Conservation (phyloP, 2,329 filamentous ascomycete genomes). For the Cadophora gregata region DNA sequence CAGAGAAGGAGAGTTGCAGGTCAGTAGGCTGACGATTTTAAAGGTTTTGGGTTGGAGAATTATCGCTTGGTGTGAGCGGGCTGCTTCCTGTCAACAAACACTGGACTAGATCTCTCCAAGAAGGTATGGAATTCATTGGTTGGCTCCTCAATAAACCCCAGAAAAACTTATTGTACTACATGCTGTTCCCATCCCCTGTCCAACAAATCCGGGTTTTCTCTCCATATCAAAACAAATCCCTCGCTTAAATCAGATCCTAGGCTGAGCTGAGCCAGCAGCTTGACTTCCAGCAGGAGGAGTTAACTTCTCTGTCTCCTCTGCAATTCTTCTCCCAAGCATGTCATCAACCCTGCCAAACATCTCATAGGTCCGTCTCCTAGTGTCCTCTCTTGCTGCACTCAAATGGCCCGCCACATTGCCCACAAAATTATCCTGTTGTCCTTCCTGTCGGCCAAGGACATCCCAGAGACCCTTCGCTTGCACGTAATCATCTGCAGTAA, state of each 20-base stretch:
- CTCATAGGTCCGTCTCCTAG: conserved; percentile 67
- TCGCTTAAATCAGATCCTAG: neutral
- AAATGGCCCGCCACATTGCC: conserved; percentile 67
- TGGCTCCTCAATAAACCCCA: no score
- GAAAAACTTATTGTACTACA: no score
- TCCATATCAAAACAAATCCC: neutral
- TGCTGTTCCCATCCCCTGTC: no score
- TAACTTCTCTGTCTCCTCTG: conserved; percentile 59
- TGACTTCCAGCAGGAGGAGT: neutral
- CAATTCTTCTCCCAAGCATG: conserved; percentile 61
- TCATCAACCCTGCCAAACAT: conserved; percentile 68
- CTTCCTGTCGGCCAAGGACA: conserved; percentile 60
- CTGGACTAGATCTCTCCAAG: no score
- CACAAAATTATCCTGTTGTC: conserved; percentile 62
- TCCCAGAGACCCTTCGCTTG: conserved; percentile 65
- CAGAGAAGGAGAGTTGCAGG: no score
- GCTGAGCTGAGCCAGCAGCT: neutral
- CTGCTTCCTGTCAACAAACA: no score
- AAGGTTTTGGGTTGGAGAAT: no score
- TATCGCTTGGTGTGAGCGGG: no score
- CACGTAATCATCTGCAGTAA: conserved; percentile 43
- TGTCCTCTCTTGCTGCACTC: conserved; percentile 63
- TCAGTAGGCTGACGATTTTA: no score
- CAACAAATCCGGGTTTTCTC: no score
- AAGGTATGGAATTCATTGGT: no score